A percentile compares a stretch with the other conserved stretches of the same genome.
phyloP scores from a whole-genome alignment of 2,329 filamentous ascomycete genomes.

The Mycosphaerella sp. region DNA sequence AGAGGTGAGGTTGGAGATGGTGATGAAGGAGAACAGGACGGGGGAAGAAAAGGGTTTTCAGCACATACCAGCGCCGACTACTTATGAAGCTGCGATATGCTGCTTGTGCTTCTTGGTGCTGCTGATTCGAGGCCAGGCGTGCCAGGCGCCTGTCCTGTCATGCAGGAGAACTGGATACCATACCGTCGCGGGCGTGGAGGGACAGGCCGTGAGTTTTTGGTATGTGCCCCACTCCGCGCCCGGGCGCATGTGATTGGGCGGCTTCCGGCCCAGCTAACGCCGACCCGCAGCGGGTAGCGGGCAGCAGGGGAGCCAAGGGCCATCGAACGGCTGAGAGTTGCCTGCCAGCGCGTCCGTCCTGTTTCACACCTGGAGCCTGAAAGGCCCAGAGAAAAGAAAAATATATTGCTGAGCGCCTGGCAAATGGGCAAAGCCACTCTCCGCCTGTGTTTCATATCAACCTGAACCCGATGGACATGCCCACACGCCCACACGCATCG shows the following conservation, averaged over 20 bases:
- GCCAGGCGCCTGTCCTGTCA: background rate
- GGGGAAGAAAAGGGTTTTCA: constrained; percentile 4
- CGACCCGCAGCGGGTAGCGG: constrained; percentile 7
- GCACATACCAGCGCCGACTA: background rate
- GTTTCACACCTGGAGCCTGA: constrained; percentile 6
- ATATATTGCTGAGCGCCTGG: constrained; percentile 17
- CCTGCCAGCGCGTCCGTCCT: constrained; percentile 2
- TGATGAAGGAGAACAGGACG: constrained; percentile 3
- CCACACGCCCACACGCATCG: constrained; percentile 9
- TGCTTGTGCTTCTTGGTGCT: too few relatives aligned
- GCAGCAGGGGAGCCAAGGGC: background rate
- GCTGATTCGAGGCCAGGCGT: constrained; percentile 7
- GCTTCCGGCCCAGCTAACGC: constrained; percentile 11
- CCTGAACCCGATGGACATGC: too few relatives aligned
- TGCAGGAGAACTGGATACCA: constrained; percentile 11
- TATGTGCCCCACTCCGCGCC: constrained; percentile 9
- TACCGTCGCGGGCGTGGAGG: too few relatives aligned
- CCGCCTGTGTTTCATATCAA: constrained; percentile 3
- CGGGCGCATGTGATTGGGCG: constrained; percentile 13
- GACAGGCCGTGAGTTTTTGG: constrained; percentile 6
- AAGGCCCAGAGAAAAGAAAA: background rate
- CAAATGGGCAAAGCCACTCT: background rate
- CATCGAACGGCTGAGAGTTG: constrained; percentile 5
- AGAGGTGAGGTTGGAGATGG: background rate
- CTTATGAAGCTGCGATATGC: too few relatives aligned